These are phyloP conservation scores for Xanthoconium separans DNA, from an alignment of 1,284 basidiomycete species.

Conservation along the genomic window DNA sequence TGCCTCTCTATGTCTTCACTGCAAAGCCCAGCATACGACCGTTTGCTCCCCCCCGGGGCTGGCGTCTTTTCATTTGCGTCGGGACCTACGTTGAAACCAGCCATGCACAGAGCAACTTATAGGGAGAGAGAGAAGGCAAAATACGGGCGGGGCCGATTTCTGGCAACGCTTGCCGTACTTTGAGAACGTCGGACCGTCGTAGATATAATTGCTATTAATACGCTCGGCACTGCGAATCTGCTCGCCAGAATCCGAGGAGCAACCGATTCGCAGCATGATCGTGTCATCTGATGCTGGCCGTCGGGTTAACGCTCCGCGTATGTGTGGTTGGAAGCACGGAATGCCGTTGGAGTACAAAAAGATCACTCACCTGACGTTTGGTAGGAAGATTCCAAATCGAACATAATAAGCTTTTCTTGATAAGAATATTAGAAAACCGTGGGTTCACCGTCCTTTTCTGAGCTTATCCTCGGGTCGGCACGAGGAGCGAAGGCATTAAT, in stretches of 20 bases:
- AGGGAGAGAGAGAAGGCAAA: not conserved
- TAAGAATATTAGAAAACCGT: not conserved
- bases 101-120: slow-evolving; percentile 7
- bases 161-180: not conserved
- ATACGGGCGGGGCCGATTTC: not conserved
- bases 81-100: slow-evolving; percentile 5
- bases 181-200: not conserved
- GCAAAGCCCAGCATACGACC: not conserved
- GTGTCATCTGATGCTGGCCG: slow-evolving; percentile 7
- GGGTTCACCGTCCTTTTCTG: not conserved
- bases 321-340: not conserved
- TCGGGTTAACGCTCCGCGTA: not conserved
- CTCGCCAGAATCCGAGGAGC: slow-evolving; percentile 7
- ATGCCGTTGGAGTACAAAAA: not conserved
- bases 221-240: slow-evolving; percentile 2
- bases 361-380: slow-evolving; percentile 16
- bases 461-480: not conserved
- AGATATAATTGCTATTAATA: slow-evolving; percentile 11
- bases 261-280: not conserved
- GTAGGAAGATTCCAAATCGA: not conserved
- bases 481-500: not conserved
- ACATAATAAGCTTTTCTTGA: not conserved
- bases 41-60: not conserved
- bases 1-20: slow-evolving; percentile 24
- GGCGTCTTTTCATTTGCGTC: slow-evolving; percentile 13